Evolutionary conservation across 2,329 filamentous ascomycete species (phyloP), one percentile per base, ranked within the genome.

Genomic region (Aspergillus sp.): DNA sequence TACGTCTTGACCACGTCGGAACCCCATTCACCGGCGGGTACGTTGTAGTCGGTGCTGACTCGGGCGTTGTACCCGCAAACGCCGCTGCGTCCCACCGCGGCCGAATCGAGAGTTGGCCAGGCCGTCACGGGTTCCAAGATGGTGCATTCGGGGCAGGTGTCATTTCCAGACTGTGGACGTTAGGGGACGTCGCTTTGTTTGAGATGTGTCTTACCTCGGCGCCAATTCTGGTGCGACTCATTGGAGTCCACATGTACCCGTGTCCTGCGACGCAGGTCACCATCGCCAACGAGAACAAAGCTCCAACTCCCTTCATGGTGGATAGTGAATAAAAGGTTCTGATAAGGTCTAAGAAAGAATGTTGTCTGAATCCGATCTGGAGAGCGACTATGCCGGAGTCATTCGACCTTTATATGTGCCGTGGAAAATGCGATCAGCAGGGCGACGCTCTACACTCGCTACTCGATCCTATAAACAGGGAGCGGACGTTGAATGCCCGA

Each of bases 31-130:
- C 52, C 54, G 0, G 63, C 61, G 0, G 79, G 79, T 45, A 72
- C 67, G 65, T 81, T 82, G 66, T 81, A 82, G 69, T 82, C 80
- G 41, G 81, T 71, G 53, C 73, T 72, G 32, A 80, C 78, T 10
- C 79, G 76, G 3, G 78, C 76, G 47, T 82, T 82, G 64, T 80
- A 82, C 2, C 80, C 80, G 45, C 80, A 82, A 2, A 77, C 76
- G 0, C 80, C 80, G 47, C 72, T 78, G 2, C 77, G 72, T 16
- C 75, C 76, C 1, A 82, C 77, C 2, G 65, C 62, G 0, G 79
- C 78, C 0, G 59, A 64, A 17, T 76, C 68, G 4, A 81, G 66
- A 44, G 79, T 69, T 0, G 80, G 80, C 78, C 78, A 82, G 1
- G 78, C 66, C 0, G 59, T 54, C 3, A 82, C 79, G 0, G 80